These are phyloP conservation scores for sunflower (Helianthus annuus) DNA, from an alignment of 129 eudicot species.

Conservation along the genomic window HanXRQr2.0-SUNRISE NC_035442.2:135184937-135185436, in stretches of 20 bases:
- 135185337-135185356: conserved; percentile 29
- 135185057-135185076: background rate
- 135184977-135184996: background rate
- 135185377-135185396: conserved; percentile 59
- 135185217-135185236: conserved; percentile 63
- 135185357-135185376: conserved; percentile 61
- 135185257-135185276: conserved; percentile 38
- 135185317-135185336: background rate
- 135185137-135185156: conserved; percentile 58
- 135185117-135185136: conserved; percentile 89
- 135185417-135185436: conserved; percentile 1
- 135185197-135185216: conserved; percentile 55
- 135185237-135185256: conserved; percentile 40
- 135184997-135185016: background rate
- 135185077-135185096: conserved; percentile 37
- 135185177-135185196: conserved; percentile 49
- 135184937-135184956: background rate
- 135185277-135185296: background rate
- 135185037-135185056: background rate
- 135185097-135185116: conserved; percentile 87
- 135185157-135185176: conserved; percentile 43
- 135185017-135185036: background rate
- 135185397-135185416: conserved; percentile 4
- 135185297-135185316: background rate
- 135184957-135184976: background rate